Conservation (phyloP, 2,329 filamentous ascomycete genomes). For the Paraphoma sp. region DNA sequence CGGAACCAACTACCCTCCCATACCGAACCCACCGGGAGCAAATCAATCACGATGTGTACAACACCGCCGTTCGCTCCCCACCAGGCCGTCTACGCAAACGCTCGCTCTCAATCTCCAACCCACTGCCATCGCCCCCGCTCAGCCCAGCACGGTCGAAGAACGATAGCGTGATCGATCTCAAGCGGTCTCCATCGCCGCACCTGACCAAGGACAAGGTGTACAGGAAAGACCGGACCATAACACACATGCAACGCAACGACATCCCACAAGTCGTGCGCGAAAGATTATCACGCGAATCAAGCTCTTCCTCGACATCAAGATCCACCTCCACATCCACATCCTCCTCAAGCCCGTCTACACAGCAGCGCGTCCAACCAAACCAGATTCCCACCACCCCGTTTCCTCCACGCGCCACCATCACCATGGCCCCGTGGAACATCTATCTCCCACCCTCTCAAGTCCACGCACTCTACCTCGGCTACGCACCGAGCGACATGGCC, state of each 20-base stretch:
- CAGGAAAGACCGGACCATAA: conserved; percentile 4
- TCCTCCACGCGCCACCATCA: conserved; percentile 5
- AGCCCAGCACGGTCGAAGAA: conserved; percentile 6
- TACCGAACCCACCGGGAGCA: neutral
- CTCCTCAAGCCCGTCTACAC: conserved; percentile 2
- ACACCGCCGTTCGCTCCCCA: conserved; percentile 1
- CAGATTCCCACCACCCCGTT: conserved; percentile 27
- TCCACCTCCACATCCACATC: neutral
- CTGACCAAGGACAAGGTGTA: conserved; percentile 12
- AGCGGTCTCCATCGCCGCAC: conserved; percentile 10
- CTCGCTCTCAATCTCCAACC: neutral
- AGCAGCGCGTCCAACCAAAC: conserved; percentile 16
- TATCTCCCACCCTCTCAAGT: conserved; percentile 40
- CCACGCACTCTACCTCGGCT: conserved; percentile 38
- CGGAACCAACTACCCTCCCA: conserved; percentile 1
- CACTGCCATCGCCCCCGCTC: conserved; percentile 3
- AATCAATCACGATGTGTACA: neutral
- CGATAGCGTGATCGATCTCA: conserved; percentile 5
- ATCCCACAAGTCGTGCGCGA: conserved; percentile 7
- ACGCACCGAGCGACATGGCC: conserved; percentile 26
- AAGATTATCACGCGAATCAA: conserved; percentile 1
- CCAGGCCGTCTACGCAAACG: conserved; percentile 6
- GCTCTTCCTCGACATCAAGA: neutral
- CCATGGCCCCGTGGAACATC: conserved; percentile 32
- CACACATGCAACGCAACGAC: conserved; percentile 14